These are phyloP conservation scores for Ajuga chamaepitys DNA, from an alignment of 257 asterid species.

Conservation along the genomic window DNA sequence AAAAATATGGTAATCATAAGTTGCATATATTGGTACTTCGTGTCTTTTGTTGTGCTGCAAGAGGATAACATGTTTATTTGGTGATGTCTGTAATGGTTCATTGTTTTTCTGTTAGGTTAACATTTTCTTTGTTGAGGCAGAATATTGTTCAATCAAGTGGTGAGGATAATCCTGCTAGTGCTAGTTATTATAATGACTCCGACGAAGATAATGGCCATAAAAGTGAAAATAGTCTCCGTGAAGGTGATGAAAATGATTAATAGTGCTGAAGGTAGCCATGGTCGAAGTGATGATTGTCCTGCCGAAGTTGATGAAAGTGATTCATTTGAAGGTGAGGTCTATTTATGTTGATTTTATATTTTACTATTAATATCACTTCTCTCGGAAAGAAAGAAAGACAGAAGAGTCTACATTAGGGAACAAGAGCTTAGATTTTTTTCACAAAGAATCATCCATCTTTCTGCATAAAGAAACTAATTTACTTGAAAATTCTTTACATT, in stretches of 20 bases:
- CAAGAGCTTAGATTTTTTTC: neutral
- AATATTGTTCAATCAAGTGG: conserved; percentile 35
- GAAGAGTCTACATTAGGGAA: no score
- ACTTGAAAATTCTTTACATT: neutral
- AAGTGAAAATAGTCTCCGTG: conserved; percentile 16
- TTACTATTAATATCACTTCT: no score
- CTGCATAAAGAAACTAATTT: neutral
- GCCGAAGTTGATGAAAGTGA: conserved; percentile 62
- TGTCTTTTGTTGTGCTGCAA: neutral
- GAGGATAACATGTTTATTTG: neutral
- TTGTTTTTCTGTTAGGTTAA: no score
- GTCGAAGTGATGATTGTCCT: no score
- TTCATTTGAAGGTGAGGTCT: conserved; percentile 83
- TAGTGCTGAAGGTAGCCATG: conserved; percentile 19
- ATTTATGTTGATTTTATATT: neutral
- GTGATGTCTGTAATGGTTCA: no score
- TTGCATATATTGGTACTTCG: neutral
- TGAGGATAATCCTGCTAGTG: conserved; percentile 13
- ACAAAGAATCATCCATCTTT: neutral
- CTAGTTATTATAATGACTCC: conserved; percentile 11
- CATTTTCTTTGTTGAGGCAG: no score
- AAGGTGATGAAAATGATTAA: conserved; percentile 21
- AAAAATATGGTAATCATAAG: neutral
- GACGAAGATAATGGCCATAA: conserved; percentile 9
- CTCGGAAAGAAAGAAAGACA: no score